phyloP scores from a whole-genome alignment of 495 filamentous ascomycete genomes.

The Podospora pseudocomata region DNA sequence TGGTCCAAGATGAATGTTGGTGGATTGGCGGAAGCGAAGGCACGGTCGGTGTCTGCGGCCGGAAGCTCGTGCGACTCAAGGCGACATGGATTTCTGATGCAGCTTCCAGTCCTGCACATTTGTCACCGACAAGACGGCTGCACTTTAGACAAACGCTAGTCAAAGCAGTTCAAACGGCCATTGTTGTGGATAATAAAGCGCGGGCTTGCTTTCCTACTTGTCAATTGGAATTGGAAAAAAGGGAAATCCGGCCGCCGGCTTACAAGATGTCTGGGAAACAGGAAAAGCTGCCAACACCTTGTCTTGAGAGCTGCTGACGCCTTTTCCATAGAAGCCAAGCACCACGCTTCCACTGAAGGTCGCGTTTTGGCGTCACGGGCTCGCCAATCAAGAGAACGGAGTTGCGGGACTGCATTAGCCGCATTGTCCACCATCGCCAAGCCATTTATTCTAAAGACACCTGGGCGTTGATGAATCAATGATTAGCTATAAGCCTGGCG shows the following conservation, averaged over 20 bases:
- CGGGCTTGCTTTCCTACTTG: not conserved
- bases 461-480: not conserved
- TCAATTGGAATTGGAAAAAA: not conserved
- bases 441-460: not conserved
- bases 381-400: slow-evolving; percentile 3
- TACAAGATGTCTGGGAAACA: not conserved
- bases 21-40: slow-evolving; percentile 12
- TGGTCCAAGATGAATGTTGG: slow-evolving; percentile 3
- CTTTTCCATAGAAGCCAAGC: not conserved
- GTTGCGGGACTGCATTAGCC: not conserved
- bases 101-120: not conserved
- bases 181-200: not conserved
- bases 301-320: not conserved
- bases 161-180: not conserved
- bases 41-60: slow-evolving; percentile 2
- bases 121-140: not conserved
- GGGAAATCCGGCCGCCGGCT: not conserved
- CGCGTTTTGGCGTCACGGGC: slow-evolving; percentile 2
- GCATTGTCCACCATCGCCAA: slow-evolving; percentile 3
- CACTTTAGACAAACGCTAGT: not conserved
- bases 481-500: not conserved
- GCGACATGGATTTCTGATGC: not conserved
- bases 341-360: not conserved
- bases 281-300: not conserved
- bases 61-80: slow-evolving; percentile 12